A percentile compares a stretch with the other conserved stretches of the same genome.
Conservation (phyloP, 306 rosid species). For the Acacia melanoxylon region DNA sequence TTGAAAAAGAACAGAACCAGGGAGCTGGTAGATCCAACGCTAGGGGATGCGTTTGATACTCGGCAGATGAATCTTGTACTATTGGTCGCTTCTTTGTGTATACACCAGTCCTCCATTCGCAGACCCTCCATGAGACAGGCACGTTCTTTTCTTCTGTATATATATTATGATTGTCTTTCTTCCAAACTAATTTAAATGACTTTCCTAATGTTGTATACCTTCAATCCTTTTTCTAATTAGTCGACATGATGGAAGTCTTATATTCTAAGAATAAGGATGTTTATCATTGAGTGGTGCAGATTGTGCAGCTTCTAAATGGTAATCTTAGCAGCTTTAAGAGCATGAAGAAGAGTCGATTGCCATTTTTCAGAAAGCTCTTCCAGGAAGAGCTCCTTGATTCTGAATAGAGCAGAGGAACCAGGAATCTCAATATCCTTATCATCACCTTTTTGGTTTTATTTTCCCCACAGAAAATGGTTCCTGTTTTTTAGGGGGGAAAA, state of each 20-base stretch:
- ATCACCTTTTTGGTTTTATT: background rate
- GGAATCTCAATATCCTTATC: slow-evolving; percentile 14
- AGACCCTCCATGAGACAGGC: slow-evolving; percentile 83
- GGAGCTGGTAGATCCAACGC: slow-evolving; percentile 62
- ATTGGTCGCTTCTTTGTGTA: slow-evolving; percentile 77
- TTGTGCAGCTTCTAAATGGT: slow-evolving; percentile 62
- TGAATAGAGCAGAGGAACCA: slow-evolving; percentile 29
- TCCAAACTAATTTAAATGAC: too few species aligned
- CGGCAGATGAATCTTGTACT: slow-evolving; percentile 58
- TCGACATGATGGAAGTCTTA: too few species aligned
- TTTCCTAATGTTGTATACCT: too few species aligned
- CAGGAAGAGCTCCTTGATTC: slow-evolving; percentile 47
- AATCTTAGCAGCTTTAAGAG: slow-evolving; percentile 60
- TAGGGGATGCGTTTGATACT: slow-evolving; percentile 47
- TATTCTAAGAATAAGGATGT: background rate
- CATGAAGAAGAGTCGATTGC: slow-evolving; percentile 50
- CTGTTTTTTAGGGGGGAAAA: background rate
- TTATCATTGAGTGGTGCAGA: slow-evolving; percentile 48
- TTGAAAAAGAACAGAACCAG: slow-evolving; percentile 59
- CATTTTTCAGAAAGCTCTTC: slow-evolving; percentile 49
- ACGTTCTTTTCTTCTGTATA: slow-evolving; percentile 20
- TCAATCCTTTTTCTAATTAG: background rate
- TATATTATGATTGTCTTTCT: background rate
- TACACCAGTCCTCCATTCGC: slow-evolving; percentile 72
- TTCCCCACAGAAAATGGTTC: background rate